Evolutionary conservation across 2,329 filamentous ascomycete species (phyloP), one percentile per base, ranked within the genome.

Genomic region (Nemania sp.): DNA sequence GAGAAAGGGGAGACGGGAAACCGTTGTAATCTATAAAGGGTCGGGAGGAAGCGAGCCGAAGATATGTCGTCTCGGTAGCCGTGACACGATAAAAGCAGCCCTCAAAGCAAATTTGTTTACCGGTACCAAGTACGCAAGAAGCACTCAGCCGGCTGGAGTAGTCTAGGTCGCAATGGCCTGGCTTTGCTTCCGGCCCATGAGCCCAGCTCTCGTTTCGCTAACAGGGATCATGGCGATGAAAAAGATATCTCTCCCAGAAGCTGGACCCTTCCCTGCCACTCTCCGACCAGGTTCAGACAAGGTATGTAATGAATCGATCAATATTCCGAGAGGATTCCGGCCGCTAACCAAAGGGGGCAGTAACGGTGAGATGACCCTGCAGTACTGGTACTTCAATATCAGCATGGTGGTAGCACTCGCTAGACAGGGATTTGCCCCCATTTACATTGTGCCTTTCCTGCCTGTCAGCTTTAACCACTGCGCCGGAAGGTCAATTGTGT

Each of bases 151-250:
- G 39, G 35, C 21, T 39, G 34, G n/a, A n/a, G n/a, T 9, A 63
- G 50, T 57, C 57, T 55, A 64, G 54, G 62, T 61, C 54, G 51
- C 48, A 54, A 50, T 53, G 54, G 54, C 47, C 53, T 58, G 49
- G 53, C 48, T 57, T 63, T 53, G 42, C 46, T 47, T 51, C 52
- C 25, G 40, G 43, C 43, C 52, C 48, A 54, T 48, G 47, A 57
- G 54, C 13, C 54, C 61, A 63, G 61, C 61, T 63, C 49, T 50
- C 18, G 40, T n/a, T 60, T 21, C 13, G 39, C 20, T 45, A 39
- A 35, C 62, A 64, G 52, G 62, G 62, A 50, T 64, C 2, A 17
- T 6, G n/a, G 52, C 37, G 56, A 60, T 62, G 43, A 57, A 53
- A 60, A 48, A 48, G 48, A n/a, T 48, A 39, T 54, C 46, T 52